Percentiles rank a stretch among this genome's conserved stretches.
These are phyloP conservation scores for Russula brevipes DNA, from an alignment of 768 basidiomycete genomes.

Conservation along the genomic window DNA sequence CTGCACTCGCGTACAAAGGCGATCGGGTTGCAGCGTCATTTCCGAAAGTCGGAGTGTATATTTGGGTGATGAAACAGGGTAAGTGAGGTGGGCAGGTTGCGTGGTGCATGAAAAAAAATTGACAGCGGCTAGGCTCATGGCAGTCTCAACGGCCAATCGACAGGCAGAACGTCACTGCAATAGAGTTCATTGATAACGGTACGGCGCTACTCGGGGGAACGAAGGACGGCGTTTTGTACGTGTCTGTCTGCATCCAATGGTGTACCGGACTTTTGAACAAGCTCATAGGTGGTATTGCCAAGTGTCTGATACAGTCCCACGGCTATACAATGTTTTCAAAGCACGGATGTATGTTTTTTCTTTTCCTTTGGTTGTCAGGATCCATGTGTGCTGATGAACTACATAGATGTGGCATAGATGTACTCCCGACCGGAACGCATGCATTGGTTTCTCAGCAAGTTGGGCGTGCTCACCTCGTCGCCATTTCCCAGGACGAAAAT, in stretches of 20 bases:
- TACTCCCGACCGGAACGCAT: slow-evolving; percentile 45
- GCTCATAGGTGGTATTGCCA: slow-evolving; percentile 58
- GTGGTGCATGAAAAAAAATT: not conserved
- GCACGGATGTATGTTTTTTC: slow-evolving; percentile 48
- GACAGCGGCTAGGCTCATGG: slow-evolving; percentile 48
- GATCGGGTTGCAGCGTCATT: slow-evolving; percentile 25
- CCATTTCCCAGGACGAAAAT: slow-evolving; percentile 44
- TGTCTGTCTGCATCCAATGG: not conserved
- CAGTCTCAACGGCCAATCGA: slow-evolving; percentile 57
- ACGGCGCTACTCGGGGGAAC: slow-evolving; percentile 63
- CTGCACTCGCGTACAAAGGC: slow-evolving; percentile 21
- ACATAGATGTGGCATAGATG: slow-evolving; percentile 49
- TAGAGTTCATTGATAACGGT: slow-evolving; percentile 60
- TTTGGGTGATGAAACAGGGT: slow-evolving; percentile 26
- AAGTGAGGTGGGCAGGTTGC: slow-evolving; percentile 34
- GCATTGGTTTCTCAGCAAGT: slow-evolving; percentile 50
- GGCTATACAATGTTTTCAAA: slow-evolving; percentile 54
- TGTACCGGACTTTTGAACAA: not conserved
- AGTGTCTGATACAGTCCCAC: slow-evolving; percentile 60
- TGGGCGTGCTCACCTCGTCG: slow-evolving; percentile 48
- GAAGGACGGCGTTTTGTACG: slow-evolving; percentile 63
- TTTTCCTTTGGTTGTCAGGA: not conserved
- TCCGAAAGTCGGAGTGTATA: slow-evolving; percentile 21
- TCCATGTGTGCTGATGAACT: slow-evolving; percentile 18
- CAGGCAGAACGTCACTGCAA: slow-evolving; percentile 57